A percentile compares a stretch with the other conserved stretches of the same genome.
These are phyloP conservation scores for Tolypocladium capitatum DNA, from an alignment of 2,329 filamentous ascomycete species.

Conservation along the genomic window DNA sequence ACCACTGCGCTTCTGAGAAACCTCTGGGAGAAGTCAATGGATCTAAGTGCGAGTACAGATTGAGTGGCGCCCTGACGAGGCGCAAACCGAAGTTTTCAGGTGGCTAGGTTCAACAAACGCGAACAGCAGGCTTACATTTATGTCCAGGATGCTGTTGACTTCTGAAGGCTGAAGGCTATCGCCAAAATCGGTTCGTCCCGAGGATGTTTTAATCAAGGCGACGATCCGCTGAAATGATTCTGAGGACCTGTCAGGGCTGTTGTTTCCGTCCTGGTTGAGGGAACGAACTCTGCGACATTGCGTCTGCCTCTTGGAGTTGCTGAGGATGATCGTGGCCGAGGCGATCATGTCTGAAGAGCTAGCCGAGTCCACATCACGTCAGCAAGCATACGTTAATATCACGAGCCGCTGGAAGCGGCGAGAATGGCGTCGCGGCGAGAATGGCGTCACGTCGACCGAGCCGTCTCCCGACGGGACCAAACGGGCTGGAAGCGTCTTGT, in stretches of 20 bases:
- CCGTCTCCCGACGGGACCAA: not conserved
- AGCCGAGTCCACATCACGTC: not conserved
- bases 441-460: no score
- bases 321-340: not conserved
- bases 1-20: slow-evolving; percentile 39
- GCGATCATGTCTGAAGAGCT: not conserved
- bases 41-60: slow-evolving; percentile 37
- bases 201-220: not conserved
- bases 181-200: not conserved
- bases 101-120: not conserved
- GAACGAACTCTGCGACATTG: not conserved
- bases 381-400: not conserved
- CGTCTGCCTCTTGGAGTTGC: not conserved
- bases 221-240: not conserved
- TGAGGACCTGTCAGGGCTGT: not conserved
- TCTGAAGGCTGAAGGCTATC: not conserved
- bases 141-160: not conserved
- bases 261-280: not conserved
- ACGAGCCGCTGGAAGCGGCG: not conserved
- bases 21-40: slow-evolving; percentile 48
- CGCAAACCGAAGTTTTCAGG: not conserved
- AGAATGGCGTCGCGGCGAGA: no score
- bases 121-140: not conserved
- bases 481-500: not conserved
- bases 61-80: slow-evolving; percentile 1